These are phyloP conservation scores for Melaleuca quinquenervia DNA, from an alignment of 345 rosid species.

Conservation along the genomic window DNA sequence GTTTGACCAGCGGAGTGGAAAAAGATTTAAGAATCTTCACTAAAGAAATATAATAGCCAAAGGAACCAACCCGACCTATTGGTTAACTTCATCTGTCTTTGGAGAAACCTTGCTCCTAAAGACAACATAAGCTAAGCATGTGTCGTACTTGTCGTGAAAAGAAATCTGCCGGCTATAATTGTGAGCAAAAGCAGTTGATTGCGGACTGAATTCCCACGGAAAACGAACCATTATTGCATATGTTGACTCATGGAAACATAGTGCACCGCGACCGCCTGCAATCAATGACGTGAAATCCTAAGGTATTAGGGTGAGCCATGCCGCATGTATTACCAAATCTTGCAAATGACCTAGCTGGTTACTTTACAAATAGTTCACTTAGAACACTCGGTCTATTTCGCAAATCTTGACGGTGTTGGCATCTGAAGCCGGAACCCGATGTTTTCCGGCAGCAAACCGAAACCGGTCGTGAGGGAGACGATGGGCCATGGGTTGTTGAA, in stretches of 20 bases:
- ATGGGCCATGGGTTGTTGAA: not conserved
- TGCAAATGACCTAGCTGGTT: not conserved
- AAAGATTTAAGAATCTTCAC: not conserved
- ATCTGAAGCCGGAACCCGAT: not conserved
- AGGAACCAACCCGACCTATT: not conserved
- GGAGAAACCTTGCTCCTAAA: not conserved
- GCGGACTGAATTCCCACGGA: not conserved
- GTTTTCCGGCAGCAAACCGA: not conserved
- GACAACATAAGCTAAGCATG: not conserved
- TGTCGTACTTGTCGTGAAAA: not conserved
- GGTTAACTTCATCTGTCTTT: not conserved
- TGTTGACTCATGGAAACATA: not conserved
- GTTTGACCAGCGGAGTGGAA: not conserved
- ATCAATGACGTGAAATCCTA: not conserved
- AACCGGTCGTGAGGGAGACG: not conserved
- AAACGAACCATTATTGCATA: not conserved
- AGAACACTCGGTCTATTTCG: not conserved
- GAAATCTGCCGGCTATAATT: not conserved
- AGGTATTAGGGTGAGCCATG: not conserved
- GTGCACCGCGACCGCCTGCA: not conserved
- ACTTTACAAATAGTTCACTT: not conserved
- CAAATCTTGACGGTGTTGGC: accelerated
- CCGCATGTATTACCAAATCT: not conserved
- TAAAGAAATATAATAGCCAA: not conserved
- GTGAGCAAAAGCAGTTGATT: not conserved